phyloP scores from a whole-genome alignment of 2,329 filamentous ascomycete genomes.

The Keithomyces neogunnii region DNA sequence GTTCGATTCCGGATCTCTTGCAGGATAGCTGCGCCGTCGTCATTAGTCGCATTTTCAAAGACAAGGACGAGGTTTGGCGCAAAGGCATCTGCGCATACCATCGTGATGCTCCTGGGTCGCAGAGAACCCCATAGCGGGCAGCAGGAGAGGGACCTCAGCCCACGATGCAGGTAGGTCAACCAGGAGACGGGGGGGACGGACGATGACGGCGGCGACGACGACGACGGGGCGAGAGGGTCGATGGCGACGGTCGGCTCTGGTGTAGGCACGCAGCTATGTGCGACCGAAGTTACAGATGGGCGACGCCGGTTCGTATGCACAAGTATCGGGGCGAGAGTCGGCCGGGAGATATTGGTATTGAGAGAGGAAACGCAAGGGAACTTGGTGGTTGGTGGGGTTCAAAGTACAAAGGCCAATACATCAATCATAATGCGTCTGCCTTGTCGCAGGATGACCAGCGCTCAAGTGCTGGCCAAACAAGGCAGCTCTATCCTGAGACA shows the following conservation, averaged over 20 bases:
- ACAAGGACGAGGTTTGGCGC: not conserved
- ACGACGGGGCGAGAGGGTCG: not conserved
- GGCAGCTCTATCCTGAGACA: too few species aligned
- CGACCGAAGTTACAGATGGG: not conserved
- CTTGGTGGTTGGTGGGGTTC: constrained; percentile 2
- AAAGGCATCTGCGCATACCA: constrained; percentile 15
- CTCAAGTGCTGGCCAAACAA: too few species aligned
- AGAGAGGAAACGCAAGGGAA: too few species aligned
- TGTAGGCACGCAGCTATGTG: not conserved
- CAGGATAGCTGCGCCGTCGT: constrained; percentile 22
- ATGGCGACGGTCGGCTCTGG: not conserved
- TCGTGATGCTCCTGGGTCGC: constrained; percentile 73
- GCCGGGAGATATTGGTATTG: not conserved
- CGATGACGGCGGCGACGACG: not conserved
- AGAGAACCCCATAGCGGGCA: constrained; percentile 68
- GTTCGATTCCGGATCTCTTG: constrained; percentile 64
- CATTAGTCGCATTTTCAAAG: not conserved
- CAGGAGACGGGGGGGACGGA: not conserved
- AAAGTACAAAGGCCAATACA: not conserved
- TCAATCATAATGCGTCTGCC: not conserved
- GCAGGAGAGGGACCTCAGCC: constrained; percentile 9
- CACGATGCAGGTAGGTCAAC: not conserved
- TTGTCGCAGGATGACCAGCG: not conserved
- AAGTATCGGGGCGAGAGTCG: not conserved
- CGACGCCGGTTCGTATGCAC: not conserved